phyloP scores from a whole-genome alignment of 345 rosid genomes.

The Noccaea caerulescens region DNA sequence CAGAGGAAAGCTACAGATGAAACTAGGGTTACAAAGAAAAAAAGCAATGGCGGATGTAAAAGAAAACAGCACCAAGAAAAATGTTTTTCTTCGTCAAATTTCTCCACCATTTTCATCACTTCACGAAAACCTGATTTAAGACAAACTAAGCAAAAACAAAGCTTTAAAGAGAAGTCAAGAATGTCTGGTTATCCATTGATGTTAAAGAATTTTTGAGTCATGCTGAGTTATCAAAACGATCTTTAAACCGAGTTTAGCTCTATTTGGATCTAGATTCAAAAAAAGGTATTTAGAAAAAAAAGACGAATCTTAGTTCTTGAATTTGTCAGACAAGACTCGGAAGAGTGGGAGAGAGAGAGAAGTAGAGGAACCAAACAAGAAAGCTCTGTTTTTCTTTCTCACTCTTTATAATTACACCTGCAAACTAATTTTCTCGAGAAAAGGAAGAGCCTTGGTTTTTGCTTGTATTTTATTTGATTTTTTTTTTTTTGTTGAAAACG shows the following conservation, averaged over 20 bases:
- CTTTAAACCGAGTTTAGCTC: neutral
- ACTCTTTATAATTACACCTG: conserved; percentile 26
- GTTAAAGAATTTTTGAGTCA: neutral
- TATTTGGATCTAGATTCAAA: conserved; percentile 7
- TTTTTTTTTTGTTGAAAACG: neutral
- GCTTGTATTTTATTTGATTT: conserved; percentile 6
- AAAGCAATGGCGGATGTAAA: conserved; percentile 34
- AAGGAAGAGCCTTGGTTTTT: conserved; percentile 18
- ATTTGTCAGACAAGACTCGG: conserved; percentile 20
- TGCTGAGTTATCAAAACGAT: neutral
- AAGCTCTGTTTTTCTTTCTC: conserved; percentile 10
- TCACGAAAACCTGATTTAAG: conserved; percentile 13
- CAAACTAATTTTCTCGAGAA: conserved; percentile 38
- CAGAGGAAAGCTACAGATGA: conserved; percentile 13
- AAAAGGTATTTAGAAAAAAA: neutral
- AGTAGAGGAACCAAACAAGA: conserved; percentile 40
- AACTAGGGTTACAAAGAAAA: conserved; percentile 20
- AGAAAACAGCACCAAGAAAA: conserved; percentile 36
- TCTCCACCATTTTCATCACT: conserved; percentile 26
- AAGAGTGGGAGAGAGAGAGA: conserved; percentile 4
- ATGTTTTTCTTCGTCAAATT: conserved; percentile 32
- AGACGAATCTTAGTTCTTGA: conserved; percentile 24
- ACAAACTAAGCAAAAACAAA: conserved; percentile 3
- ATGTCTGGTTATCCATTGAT: conserved; percentile 23
- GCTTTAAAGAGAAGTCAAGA: conserved; percentile 20